Evolutionary conservation across 1,284 basidiomycete genomes (phyloP), one percentile per base, ranked within the genome.

Genomic region (Phylloporus sp.): DNA sequence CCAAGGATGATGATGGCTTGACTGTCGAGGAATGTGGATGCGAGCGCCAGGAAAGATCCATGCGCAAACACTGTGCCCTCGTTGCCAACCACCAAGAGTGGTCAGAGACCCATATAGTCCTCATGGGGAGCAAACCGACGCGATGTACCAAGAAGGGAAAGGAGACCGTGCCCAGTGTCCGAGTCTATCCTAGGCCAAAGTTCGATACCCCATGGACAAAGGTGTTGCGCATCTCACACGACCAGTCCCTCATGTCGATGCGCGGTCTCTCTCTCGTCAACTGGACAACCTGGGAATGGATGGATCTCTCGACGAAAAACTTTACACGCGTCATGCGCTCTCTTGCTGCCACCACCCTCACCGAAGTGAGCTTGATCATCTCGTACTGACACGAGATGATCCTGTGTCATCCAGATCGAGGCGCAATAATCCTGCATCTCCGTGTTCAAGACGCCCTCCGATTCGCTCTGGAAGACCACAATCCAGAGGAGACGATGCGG

Each of bases 271-370:
- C 50, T 0, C 61, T 64, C 1, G 20, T 64, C 13, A 26, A 64
- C 8, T 44, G 32, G 37, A 53, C 51, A 1, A 49, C 60, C 3
- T 64, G 60, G 54, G 42, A 64, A 20, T 54, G 52, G 62, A 50
- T 37, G 32, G 7, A 39, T n/a, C 12, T 56, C 3, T 3, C 7
- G 2, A 11, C 28, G 0, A 24, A 62, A 20, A 12, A 17, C 0
- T 62, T 56, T 24, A 18, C 18, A 0, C 32, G 40, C 5, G 20
- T 46, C 18, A 63, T 63, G 59, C 40, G 53, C 1, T 11, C n/a
- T 12, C 31, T 63, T 0, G 59, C 62, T 0, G 59, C 59, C 1
- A 47, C 47, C 0, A 53, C 49, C 3, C 55, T 63, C 12, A 15
- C 34, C 0, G 44, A 60, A 6, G 6, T 44, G 0, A 28, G n/a